These are phyloP conservation scores for Annulohypoxylon nitens DNA, from an alignment of 495 filamentous ascomycete species.

Conservation along the genomic window DNA sequence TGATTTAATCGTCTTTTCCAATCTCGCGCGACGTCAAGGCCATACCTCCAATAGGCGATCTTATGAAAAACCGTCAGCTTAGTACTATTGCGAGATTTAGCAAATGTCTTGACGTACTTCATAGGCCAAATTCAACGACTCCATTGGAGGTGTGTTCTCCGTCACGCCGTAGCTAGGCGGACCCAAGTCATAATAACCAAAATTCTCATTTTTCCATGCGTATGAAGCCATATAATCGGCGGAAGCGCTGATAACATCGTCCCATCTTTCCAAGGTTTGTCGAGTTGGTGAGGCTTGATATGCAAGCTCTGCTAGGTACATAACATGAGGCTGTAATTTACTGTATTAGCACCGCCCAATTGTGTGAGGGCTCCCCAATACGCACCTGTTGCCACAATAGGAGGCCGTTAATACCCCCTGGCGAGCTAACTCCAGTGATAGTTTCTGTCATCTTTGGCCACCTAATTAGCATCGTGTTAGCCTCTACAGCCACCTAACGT, in stretches of 20 bases:
- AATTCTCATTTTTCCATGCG: slow-evolving; percentile 57
- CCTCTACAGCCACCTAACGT: neutral
- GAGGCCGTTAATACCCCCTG: slow-evolving; percentile 59
- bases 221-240: slow-evolving; percentile 61
- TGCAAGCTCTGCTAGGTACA: slow-evolving; percentile 58
- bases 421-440: slow-evolving; percentile 58
- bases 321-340: slow-evolving; percentile 50
- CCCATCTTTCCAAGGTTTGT: slow-evolving; percentile 56
- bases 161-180: slow-evolving; percentile 60
- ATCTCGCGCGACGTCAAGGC: slow-evolving; percentile 51
- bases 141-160: slow-evolving; percentile 57
- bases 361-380: neutral
- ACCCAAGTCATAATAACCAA: slow-evolving; percentile 57
- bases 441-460: slow-evolving; percentile 66
- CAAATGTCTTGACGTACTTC: slow-evolving; percentile 28
- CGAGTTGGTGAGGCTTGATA: slow-evolving; percentile 52
- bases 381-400: slow-evolving; percentile 59
- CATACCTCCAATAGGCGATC: slow-evolving; percentile 64
- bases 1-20: slow-evolving; percentile 53
- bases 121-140: slow-evolving; percentile 54
- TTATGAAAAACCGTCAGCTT: slow-evolving; percentile 34
- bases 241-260: slow-evolving; percentile 51
- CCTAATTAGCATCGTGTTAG: slow-evolving; percentile 16
- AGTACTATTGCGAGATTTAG: neutral
- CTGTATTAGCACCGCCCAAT: neutral